Base-by-base conservation (phyloP, 805 yeast genomes). In the Wickerhamiella shivajii region DNA sequence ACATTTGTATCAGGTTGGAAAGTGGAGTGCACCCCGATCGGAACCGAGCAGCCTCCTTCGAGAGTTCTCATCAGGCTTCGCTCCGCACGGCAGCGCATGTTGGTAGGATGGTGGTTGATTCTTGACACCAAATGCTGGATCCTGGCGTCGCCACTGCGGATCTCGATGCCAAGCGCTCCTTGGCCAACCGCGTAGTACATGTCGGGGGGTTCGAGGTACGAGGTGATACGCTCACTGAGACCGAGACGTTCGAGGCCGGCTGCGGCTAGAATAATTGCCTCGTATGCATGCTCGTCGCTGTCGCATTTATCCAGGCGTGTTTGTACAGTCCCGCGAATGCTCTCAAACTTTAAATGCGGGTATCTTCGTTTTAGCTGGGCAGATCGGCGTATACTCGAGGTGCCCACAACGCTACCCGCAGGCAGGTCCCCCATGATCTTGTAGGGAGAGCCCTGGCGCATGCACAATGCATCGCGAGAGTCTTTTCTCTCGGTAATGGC, bases 161-260 rank as follows among this genome's bases (percentile, higher is more conserved):
- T 80, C 59, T 90, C 98, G 18, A 90, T 61, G 13, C 97, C 98
- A 28, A 90, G 58, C 0, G 97, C 97, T 42, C 98, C 98, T 60
- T 90, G 98, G n/a, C 98, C 98, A 29, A 90, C 95, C 1, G 98
- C 95, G 52, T 87, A 80, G 52, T 74, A 77, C 93, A 87, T 80
- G 36, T 76, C 79, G 21, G 80, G 77, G 4, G 73, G 65, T 36
- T 75, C 71, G 41, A 90, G 63, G 43, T 63, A 66, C 41, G 68
- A 63, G 5, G 94, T 74, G 50, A 90, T 83, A 53, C 96, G 64
- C 44, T 71, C 54, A n/a, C 68, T 72, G 33, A 85, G 59, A 9
- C 74, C 78, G 27, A 77, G 59, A 44, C 98, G 69, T 15, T 69
- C 60, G 38, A 90, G 64, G 2, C 98, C 98, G 1, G 98, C 97